These are phyloP conservation scores for Melaleuca alternifolia DNA, from an alignment of 345 rosid species.

Conservation along the genomic window DNA sequence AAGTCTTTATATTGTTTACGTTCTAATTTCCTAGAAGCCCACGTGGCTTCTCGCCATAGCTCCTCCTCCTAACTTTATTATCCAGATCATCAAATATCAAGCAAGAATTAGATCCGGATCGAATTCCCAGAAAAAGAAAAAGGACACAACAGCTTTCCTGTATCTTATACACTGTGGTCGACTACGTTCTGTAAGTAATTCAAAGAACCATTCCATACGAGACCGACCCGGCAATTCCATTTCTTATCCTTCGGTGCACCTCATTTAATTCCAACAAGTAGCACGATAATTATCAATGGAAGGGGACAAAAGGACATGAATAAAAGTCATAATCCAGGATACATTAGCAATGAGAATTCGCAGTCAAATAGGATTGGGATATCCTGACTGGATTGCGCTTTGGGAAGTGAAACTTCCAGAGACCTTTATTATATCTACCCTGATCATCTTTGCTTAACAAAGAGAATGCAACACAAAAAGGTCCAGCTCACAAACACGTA, in stretches of 20 bases:
- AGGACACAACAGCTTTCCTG: not conserved
- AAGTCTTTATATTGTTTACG: not conserved
- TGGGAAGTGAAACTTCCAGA: not conserved
- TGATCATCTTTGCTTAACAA: not conserved
- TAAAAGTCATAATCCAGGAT: not conserved
- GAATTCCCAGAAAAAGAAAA: not conserved
- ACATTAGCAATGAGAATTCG: not conserved
- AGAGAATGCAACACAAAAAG: not conserved
- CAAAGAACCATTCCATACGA: not conserved
- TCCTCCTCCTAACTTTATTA: not conserved
- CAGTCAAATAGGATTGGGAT: not conserved
- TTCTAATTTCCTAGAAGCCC: not conserved
- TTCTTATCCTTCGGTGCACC: not conserved
- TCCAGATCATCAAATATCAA: not conserved
- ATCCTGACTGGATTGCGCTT: not conserved
- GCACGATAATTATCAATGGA: not conserved
- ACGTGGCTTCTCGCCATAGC: not conserved
- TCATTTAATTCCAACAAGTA: not conserved
- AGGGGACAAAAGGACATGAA: not conserved
- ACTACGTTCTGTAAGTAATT: not conserved
- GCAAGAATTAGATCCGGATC: not conserved
- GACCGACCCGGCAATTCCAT: not conserved
- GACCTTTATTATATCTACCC: not conserved
- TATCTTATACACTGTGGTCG: not conserved
- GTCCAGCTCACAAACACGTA: not conserved